Base-by-base conservation (phyloP, 2,329 filamentous ascomycete genomes). In the Botrytis fragariae region DNA sequence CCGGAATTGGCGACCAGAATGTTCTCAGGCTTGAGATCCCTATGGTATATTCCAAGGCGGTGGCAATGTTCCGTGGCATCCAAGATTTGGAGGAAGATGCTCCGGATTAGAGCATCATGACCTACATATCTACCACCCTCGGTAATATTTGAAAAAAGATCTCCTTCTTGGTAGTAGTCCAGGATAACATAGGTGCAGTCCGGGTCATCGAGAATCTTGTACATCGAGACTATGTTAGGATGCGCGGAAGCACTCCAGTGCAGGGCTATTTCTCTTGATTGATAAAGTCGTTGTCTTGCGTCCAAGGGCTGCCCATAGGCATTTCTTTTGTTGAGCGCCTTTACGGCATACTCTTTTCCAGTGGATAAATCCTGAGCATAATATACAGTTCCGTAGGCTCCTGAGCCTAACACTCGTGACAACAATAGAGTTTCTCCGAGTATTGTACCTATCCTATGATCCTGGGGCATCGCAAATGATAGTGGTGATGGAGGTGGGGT, bases 11-110 rank as follows among this genome's bases (percentile, higher is more conserved):
- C 92, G 73, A 99, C 95, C 81, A 99, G 86, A 77, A 99, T 94
- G 84, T 99, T 99, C 86, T 99, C 96, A 74, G 96, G 96, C 87
- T 99, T 99, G 76, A 99, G 87, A 83, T 99, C 96, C 84, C 96
- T 89, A 84, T 99, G 96, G 87, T 97, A 99, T 82, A 99, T 97
- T 80, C 95, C 94, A 80, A 94, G 85, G 78, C 89, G 90, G 84
- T 99, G 96, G 88, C 96, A 98, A 84, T 95, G 93, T 82, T 96
- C 92, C 77, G 98, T 95, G 83, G 96, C 96, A 87, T 98, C 93
- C 87, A 99, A 84, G 80, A 99, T 93, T 84, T 99, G 96, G 76
- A 98, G 89, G 83, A 98, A 98, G 73, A 94, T 92, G 77, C 89
- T 89, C 85, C 92, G 94, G 86, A 92, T 93, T 82, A 97, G 88